Evolutionary conservation across 2,329 filamentous ascomycete species (phyloP).

Genomic region (Diplodia corticola): DNA sequence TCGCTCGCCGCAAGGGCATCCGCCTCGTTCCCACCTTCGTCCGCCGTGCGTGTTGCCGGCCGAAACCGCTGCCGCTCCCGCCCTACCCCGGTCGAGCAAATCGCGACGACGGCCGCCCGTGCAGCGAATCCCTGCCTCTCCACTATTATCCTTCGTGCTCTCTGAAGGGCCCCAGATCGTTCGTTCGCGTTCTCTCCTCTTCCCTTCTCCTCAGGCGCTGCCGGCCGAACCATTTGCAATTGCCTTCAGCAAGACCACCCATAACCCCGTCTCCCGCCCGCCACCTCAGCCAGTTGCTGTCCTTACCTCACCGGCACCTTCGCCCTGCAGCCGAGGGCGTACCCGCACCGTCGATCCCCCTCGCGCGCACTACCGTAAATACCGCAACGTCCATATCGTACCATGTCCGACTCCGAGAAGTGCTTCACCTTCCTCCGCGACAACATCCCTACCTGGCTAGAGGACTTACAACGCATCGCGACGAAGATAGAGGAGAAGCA

Average conservation of each 20-base stretch:
- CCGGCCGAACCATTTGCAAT: background rate
- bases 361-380: constrained; percentile 10
- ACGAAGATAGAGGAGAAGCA: constrained; percentile 39
- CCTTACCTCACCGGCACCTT: background rate
- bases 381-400: constrained; percentile 22
- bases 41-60: background rate
- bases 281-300: background rate
- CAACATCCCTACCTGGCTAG: constrained; percentile 41
- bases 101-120: constrained; percentile 4
- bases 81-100: constrained; percentile 12
- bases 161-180: constrained; percentile 2
- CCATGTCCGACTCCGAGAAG: constrained; percentile 42
- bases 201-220: background rate
- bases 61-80: background rate
- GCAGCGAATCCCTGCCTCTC: constrained; percentile 15
- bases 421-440: constrained; percentile 41
- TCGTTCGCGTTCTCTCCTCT: constrained; percentile 1
- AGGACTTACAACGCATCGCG: constrained; percentile 34
- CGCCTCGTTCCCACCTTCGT: background rate
- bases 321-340: background rate
- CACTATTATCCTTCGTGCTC: constrained; percentile 17
- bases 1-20: background rate
- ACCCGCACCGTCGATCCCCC: constrained; percentile 7
- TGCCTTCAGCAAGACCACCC: background rate
- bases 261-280: background rate